Evolutionary conservation across 129 eudicot genomes (phyloP).

Genomic region (Centella asiatica): DNA sequence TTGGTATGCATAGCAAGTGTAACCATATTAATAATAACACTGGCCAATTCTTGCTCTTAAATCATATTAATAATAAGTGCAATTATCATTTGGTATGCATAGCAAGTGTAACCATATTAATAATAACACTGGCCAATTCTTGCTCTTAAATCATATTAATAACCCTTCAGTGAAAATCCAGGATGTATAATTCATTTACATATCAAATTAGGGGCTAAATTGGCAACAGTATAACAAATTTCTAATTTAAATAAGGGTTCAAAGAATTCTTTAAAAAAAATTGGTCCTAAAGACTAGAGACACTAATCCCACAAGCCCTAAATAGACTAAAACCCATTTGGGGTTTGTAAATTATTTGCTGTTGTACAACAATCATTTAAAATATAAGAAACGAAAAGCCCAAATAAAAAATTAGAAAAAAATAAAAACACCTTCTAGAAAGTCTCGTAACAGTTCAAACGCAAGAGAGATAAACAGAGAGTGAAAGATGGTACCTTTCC

Average conservation of each 20-base stretch:
- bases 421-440: neutral
- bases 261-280: neutral
- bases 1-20: neutral
- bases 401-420: neutral
- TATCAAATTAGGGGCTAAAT: neutral
- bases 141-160: neutral
- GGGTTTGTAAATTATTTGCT: neutral
- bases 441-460: neutral
- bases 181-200: neutral
- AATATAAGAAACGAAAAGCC: neutral
- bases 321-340: neutral
- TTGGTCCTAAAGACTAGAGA: neutral
- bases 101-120: neutral
- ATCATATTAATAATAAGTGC: no score
- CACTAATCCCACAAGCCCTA: neutral
- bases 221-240: neutral
- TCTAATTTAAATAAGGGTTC: no score
- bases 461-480: neutral
- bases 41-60: no score
- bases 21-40: no score
- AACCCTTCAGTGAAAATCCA: neutral
- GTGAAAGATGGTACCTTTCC: slow-evolving; percentile 35
- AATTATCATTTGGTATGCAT: neutral
- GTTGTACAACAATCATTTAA: no score
- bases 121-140: neutral